Base-by-base conservation (phyloP, 1,284 basidiomycete genomes). In the Sanghuangporus weigelae region DNA sequence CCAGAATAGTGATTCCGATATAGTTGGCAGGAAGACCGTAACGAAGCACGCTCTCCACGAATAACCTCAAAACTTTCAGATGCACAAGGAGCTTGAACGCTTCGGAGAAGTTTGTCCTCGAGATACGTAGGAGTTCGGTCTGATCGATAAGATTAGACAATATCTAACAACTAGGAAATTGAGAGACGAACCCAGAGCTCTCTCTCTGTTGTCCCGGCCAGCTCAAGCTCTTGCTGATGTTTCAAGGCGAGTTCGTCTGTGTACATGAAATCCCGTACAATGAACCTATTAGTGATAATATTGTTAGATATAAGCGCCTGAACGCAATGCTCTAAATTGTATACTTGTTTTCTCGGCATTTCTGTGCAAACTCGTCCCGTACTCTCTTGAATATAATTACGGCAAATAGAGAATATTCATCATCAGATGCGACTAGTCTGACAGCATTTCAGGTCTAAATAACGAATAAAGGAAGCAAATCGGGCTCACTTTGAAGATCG, bases 11-110 rank as follows among this genome's bases (percentile, higher is more conserved):
- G 40, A 96, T 77, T 0, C 90, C 94, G 54, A 86, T 81, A 73
- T 97, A 99, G 70, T 95, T 90, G 2, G 96, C 93, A 1, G 97
- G 97, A 36, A 99, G 80, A 66, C 97, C 97, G 73, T 96, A 99
- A 67, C 96, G 84, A 49, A 99, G 82, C 12, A 98, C 96, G 67
- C 93, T 96, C 78, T 99, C 97, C 14, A 97, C 89, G 71, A 95
- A 98, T 10, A 96, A 81, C 31, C 95, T 87, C 23, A 98, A 76
- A 61, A 98, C 84, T 77, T 99, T 98, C 67, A 99, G 80, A 73
- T 99, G 97, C 0, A 96, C 90, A 19, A 98, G 82, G 39, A 96
- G 84, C 75, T 99, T 95, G 79, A 96, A 96, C 2, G 96, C 88
- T 77, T 99, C 97, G 6, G 94, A 96, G 74, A 99, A 99, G 78